Percentiles rank a stretch among this genome's conserved stretches.
phyloP scores from a whole-genome alignment of 345 rosid species.

The Psidium friedrichsthalianum region DNA sequence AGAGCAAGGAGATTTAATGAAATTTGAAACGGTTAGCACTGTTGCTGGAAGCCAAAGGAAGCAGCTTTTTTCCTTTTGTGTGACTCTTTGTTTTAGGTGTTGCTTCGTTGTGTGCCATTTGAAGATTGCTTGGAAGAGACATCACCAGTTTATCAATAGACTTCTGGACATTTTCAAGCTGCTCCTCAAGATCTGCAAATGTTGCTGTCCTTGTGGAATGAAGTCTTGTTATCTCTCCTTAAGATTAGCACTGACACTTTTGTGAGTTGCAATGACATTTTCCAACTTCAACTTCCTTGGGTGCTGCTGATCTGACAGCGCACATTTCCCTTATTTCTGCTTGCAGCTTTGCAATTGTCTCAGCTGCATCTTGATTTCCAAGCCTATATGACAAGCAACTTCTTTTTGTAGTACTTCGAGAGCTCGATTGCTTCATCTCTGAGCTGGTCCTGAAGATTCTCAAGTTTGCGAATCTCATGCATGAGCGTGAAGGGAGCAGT shows the following conservation, averaged over 20 bases:
- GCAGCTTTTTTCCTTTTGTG: conserved; percentile 69
- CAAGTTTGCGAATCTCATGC: conserved; percentile 98
- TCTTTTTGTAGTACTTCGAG: conserved; percentile 95
- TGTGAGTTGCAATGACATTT: conserved; percentile 50
- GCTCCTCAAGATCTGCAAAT: conserved; percentile 91
- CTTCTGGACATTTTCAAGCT: conserved; percentile 92
- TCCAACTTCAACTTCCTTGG: conserved; percentile 51
- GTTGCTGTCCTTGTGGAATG: conserved; percentile 95
- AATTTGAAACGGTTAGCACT: conserved; percentile 57
- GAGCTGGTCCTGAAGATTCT: conserved; percentile 96
- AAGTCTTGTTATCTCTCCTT: conserved; percentile 99
- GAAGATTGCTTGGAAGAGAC: conserved; percentile 74
- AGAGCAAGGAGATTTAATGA: conserved; percentile 83
- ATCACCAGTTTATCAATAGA: conserved; percentile 91
- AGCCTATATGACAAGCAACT: conserved; percentile 88
- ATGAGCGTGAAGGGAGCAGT: conserved; percentile 90
- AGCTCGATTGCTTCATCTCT: conserved; percentile 94
- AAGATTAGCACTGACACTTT: conserved; percentile 86
- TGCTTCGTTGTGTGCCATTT: conserved; percentile 32
- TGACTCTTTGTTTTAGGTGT: conserved; percentile 57
- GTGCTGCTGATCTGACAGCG: conserved; percentile 36
- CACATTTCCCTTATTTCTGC: conserved; percentile 96
- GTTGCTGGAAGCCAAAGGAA: conserved; percentile 74
- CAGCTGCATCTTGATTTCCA: conserved; percentile 99
- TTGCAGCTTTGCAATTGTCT: conserved; percentile 93